Evolutionary conservation across 2,329 filamentous ascomycete genomes (phyloP).

Genomic region (Periconia sp.): DNA sequence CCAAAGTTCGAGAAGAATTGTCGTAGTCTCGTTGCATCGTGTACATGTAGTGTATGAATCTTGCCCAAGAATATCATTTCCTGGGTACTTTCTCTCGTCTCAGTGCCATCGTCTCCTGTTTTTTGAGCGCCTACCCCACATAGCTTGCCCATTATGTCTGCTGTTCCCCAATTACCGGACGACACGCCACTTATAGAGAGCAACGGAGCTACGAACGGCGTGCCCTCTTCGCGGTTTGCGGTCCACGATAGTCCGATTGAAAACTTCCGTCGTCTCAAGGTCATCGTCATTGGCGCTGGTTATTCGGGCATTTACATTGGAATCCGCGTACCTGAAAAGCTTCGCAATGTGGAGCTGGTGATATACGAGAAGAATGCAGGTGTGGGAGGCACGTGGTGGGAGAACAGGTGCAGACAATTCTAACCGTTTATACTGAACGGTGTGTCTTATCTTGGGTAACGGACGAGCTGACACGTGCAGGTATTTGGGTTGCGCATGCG

Average conservation of each 20-base stretch:
- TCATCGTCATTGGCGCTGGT: constrained; percentile 54
- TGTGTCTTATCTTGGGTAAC: not conserved
- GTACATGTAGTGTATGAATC: constrained; percentile 20
- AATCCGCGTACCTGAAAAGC: constrained; percentile 51
- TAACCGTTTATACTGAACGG: not conserved
- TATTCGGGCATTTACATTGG: constrained; percentile 53
- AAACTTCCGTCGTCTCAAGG: constrained; percentile 49
- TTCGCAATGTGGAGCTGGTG: constrained; percentile 47
- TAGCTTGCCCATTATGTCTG: constrained; percentile 31
- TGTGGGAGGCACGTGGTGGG: constrained; percentile 49
- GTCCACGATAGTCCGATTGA: constrained; percentile 50
- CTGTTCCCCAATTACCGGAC: constrained; percentile 34
- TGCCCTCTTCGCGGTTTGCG: constrained; percentile 18
- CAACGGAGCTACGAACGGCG: constrained; percentile 18
- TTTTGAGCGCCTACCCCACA: not conserved
- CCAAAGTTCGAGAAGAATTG: not conserved
- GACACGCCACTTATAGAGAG: constrained; percentile 18
- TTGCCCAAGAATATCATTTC: not conserved
- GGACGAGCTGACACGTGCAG: constrained; percentile 16
- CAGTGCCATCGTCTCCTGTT: not conserved
- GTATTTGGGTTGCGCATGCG: constrained; percentile 53
- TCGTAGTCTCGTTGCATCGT: constrained; percentile 2
- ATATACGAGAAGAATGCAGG: constrained; percentile 54
- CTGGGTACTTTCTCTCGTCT: not conserved
- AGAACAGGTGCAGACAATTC: constrained; percentile 32